Conservation (phyloP, 2,329 filamentous ascomycete species). For the Cyphellophora europaea region DNA sequence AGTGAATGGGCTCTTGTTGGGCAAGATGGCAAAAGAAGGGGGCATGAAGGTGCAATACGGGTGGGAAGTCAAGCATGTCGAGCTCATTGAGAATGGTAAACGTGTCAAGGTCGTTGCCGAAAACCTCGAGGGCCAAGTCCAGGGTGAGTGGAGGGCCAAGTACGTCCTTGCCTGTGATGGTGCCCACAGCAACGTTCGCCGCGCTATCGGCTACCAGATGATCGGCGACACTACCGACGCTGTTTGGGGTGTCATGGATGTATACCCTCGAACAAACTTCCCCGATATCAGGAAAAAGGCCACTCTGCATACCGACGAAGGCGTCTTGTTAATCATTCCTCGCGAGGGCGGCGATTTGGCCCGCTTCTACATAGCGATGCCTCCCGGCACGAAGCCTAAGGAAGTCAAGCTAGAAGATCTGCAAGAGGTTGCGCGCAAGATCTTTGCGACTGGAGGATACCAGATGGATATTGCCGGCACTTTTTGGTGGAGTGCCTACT, state of each 20-base stretch:
- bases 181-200: slow-evolving; percentile 32
- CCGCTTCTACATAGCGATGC: slow-evolving; percentile 55
- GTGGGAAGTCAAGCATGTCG: slow-evolving; percentile 39
- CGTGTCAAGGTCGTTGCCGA: slow-evolving; percentile 36
- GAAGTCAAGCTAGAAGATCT: slow-evolving; percentile 45
- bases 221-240: slow-evolving; percentile 49
- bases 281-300: slow-evolving; percentile 43
- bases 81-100: slow-evolving; percentile 40
- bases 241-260: slow-evolving; percentile 45
- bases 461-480: slow-evolving; percentile 45
- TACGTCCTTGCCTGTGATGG: slow-evolving; percentile 40
- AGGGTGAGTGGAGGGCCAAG: slow-evolving; percentile 8
- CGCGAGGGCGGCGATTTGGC: slow-evolving; percentile 48
- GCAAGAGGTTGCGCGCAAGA: slow-evolving; percentile 41
- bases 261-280: slow-evolving; percentile 40
- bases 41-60: slow-evolving; percentile 46
- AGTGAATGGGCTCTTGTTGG: slow-evolving; percentile 46
- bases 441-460: slow-evolving; percentile 43
- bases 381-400: slow-evolving; percentile 38
- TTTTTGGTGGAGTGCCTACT: slow-evolving; percentile 62
- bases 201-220: slow-evolving; percentile 41
- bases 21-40: slow-evolving; percentile 35
- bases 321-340: slow-evolving; percentile 42
- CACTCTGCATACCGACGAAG: slow-evolving; percentile 36
- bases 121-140: slow-evolving; percentile 27